Evolutionary conservation across 2,329 filamentous ascomycete species (phyloP).

Genomic region (Epichloe aotearoae): DNA sequence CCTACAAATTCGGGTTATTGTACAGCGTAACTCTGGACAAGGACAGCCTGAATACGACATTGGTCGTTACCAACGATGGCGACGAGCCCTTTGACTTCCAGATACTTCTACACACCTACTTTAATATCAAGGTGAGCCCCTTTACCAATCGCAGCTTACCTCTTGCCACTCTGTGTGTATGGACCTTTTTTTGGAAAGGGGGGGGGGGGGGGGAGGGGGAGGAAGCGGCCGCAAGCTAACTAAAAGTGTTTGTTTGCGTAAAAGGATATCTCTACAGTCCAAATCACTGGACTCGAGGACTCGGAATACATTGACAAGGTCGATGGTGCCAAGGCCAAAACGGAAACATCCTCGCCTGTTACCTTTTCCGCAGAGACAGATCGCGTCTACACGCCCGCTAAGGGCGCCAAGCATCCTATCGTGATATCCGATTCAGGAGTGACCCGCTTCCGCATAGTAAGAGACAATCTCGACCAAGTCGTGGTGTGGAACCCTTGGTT

Average conservation of each 20-base stretch:
- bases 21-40: constrained; percentile 81
- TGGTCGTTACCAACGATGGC: constrained; percentile 84
- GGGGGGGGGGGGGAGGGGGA: no score
- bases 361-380: constrained; percentile 70
- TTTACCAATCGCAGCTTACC: background rate
- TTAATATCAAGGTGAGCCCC: constrained; percentile 57
- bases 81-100: constrained; percentile 78
- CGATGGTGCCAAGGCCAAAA: constrained; percentile 48
- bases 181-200: background rate
- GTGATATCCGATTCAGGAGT: constrained; percentile 49
- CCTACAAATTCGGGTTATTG: constrained; percentile 74
- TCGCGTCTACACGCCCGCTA: constrained; percentile 66
- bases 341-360: constrained; percentile 48
- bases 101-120: constrained; percentile 82
- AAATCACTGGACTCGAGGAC: constrained; percentile 62
- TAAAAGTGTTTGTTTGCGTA: background rate
- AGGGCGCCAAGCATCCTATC: constrained; percentile 44
- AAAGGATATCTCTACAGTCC: constrained; percentile 66
- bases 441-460: constrained; percentile 57
- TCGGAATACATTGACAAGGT: constrained; percentile 79
- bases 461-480: constrained; percentile 76
- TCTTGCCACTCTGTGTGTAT: background rate
- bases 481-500: constrained; percentile 97
- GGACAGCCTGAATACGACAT: constrained; percentile 61
- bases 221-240: background rate